Conservation (phyloP, 495 filamentous ascomycete species). For the Hypoxylon crocopeplum region DNA sequence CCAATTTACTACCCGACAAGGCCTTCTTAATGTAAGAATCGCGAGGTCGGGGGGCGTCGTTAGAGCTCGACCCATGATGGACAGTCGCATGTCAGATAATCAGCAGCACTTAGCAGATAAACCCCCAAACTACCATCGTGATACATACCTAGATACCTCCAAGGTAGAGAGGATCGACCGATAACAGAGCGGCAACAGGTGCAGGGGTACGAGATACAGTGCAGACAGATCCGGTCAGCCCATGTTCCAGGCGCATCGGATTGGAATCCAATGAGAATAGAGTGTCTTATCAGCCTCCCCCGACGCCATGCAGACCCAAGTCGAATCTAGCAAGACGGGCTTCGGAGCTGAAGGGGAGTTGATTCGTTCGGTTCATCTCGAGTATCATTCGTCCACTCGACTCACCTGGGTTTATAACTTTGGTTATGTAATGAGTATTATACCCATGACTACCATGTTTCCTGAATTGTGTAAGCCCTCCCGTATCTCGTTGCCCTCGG, state of each 20-base stretch:
- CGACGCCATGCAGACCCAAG: constrained; percentile 3
- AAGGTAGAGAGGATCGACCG: background rate
- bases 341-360: background rate
- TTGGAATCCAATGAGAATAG: constrained; percentile 29
- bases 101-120: constrained; percentile 10
- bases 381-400: background rate
- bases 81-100: no score
- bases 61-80: no score
- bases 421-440: no score
- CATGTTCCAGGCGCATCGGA: constrained; percentile 7
- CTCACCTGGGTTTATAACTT: no score
- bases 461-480: no score
- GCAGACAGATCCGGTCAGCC: background rate
- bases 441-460: no score
- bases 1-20: background rate
- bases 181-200: constrained; percentile 17
- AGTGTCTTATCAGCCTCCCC: constrained; percentile 27
- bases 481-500: no score
- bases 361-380: background rate
- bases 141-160: no score
- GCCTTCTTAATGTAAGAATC: background rate
- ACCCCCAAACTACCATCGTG: constrained; percentile 6
- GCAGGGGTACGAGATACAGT: constrained; percentile 19
- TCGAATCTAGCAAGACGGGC: background rate
- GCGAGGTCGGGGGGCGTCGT: background rate